phyloP scores from a whole-genome alignment of 169 alveolate genomes.

The Plasmodium yoelii region DNA sequence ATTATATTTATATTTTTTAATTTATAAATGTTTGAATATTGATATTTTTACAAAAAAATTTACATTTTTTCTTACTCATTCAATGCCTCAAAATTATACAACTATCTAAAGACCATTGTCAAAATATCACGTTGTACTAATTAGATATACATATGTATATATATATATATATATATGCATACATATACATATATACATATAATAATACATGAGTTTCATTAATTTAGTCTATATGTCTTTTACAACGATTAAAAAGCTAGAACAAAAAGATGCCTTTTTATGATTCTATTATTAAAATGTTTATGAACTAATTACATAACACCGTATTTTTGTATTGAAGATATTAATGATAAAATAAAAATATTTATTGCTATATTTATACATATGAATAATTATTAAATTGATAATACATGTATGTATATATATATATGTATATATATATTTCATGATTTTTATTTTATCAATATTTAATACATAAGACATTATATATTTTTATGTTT shows the following conservation, averaged over 20 bases:
- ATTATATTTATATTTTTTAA: not conserved
- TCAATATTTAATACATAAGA: no score
- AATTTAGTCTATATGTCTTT: not conserved
- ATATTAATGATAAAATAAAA: not conserved
- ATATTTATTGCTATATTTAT: not conserved
- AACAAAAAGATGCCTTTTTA: not conserved
- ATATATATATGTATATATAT: not conserved
- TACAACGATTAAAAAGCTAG: not conserved
- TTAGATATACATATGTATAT: conserved; percentile 1
- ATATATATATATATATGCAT: not conserved
- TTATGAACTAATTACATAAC: conserved; percentile 21
- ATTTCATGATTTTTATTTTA: not conserved
- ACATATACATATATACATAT: not conserved
- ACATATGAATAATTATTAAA: not conserved
- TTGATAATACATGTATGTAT: conserved; percentile 1
- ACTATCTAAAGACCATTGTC: conserved; percentile 7
- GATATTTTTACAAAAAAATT: not conserved
- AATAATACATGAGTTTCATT: not conserved
- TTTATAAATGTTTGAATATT: not conserved
- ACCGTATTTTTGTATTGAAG: conserved; percentile 3
- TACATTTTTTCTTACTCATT: not conserved
- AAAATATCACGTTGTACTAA: conserved; percentile 6
- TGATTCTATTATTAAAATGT: conserved; percentile 1
- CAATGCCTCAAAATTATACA: not conserved
- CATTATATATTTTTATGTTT: no score